These are phyloP conservation scores for Candida sphagnicola DNA, from an alignment of 805 yeast species.

Conservation along the genomic window DNA sequence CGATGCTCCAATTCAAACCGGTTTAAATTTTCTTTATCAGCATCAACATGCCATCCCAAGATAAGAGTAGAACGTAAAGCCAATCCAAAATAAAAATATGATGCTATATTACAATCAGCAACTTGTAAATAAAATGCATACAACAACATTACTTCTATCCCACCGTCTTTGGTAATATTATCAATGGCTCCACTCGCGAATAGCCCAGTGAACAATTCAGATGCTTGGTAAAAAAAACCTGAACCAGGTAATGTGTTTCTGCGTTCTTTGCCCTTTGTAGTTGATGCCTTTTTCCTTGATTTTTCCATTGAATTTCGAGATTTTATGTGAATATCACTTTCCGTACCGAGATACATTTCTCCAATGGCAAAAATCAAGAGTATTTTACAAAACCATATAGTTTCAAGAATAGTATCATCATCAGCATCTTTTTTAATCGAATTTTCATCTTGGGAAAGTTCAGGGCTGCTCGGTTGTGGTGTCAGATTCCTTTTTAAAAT, in stretches of 20 bases:
- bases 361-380: constrained; percentile 73
- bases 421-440: constrained; percentile 40
- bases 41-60: constrained; percentile 79
- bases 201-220: constrained; percentile 71
- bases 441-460: constrained; percentile 33
- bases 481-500: constrained; percentile 31
- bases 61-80: constrained; percentile 70
- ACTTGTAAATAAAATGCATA: constrained; percentile 80
- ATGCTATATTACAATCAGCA: constrained; percentile 79
- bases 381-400: constrained; percentile 79
- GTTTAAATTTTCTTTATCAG: constrained; percentile 57
- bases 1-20: constrained; percentile 53
- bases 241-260: constrained; percentile 66
- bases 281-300: constrained; percentile 10
- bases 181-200: constrained; percentile 80
- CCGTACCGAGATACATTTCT: constrained; percentile 78
- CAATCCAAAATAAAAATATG: constrained; percentile 75
- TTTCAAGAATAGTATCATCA: constrained; percentile 60
- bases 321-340: constrained; percentile 48
- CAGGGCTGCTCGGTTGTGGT: constrained; percentile 12
- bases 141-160: constrained; percentile 67
- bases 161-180: constrained; percentile 73
- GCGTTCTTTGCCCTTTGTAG: constrained; percentile 11
- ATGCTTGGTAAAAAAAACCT: constrained; percentile 72
- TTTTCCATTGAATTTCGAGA: constrained; percentile 36